A percentile compares a stretch with the other conserved stretches of the same genome.
Evolutionary conservation across 2,329 filamentous ascomycete genomes (phyloP).

Genomic region (Hymenoscyphus repandus): DNA sequence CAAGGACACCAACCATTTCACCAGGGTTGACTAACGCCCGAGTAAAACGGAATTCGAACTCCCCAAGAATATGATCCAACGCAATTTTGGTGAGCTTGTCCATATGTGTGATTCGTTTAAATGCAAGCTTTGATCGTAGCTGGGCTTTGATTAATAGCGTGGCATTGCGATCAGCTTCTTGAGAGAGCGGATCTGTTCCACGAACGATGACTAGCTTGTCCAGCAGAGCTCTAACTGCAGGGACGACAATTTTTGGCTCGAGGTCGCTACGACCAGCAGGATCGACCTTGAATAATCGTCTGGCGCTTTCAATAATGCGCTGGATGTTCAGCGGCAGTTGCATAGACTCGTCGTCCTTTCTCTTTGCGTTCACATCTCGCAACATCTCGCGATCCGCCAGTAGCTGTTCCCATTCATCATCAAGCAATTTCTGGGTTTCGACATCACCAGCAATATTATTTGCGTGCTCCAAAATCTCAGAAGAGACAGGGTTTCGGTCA

Average conservation of each 20-base stretch:
- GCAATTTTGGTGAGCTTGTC: slow-evolving; percentile 86
- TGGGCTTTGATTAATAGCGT: slow-evolving; percentile 91
- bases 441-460: slow-evolving; percentile 82
- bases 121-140: slow-evolving; percentile 81
- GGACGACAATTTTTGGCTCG: slow-evolving; percentile 81
- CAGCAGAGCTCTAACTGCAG: slow-evolving; percentile 68
- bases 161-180: slow-evolving; percentile 81
- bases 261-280: slow-evolving; percentile 82
- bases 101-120: slow-evolving; percentile 84
- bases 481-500: slow-evolving; percentile 44
- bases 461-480: slow-evolving; percentile 80
- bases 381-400: slow-evolving; percentile 69
- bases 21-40: slow-evolving; percentile 83
- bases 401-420: slow-evolving; percentile 81
- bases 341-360: slow-evolving; percentile 78
- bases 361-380: slow-evolving; percentile 58
- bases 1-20: slow-evolving; percentile 97
- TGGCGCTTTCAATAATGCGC: slow-evolving; percentile 85
- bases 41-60: slow-evolving; percentile 83
- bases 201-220: slow-evolving; percentile 79
- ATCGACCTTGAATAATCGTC: slow-evolving; percentile 85
- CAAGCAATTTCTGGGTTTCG: slow-evolving; percentile 79
- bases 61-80: slow-evolving; percentile 86
- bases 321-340: slow-evolving; percentile 89
- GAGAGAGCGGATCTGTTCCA: slow-evolving; percentile 74